A percentile compares a stretch with the other conserved stretches of the same genome.
phyloP scores from a whole-genome alignment of 345 rosid species.

The Boechera stricta region DNA sequence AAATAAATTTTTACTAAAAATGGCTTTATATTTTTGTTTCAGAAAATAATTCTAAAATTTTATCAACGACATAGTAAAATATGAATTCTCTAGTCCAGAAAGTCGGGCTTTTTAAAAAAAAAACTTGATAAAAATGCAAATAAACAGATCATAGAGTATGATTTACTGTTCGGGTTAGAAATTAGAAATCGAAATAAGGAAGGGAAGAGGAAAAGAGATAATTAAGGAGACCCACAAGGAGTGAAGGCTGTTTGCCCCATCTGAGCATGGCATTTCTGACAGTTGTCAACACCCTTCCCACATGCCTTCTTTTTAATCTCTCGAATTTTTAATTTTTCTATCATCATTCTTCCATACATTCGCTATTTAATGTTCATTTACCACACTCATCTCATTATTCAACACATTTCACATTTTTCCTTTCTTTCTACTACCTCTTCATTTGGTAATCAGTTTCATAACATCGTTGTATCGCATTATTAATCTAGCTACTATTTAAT shows the following conservation, averaged over 20 bases:
- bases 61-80: not conserved
- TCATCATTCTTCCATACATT: constrained; percentile 38
- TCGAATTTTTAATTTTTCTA: not conserved
- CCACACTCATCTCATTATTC: not conserved
- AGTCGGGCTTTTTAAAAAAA: not conserved
- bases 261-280: constrained; percentile 46
- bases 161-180: constrained; percentile 11
- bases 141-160: constrained; percentile 34
- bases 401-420: not conserved
- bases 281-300: constrained; percentile 42
- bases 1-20: not conserved
- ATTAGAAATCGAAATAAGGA: constrained; percentile 4
- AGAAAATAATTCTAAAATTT: no score
- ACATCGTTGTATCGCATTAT: not conserved
- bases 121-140: not conserved
- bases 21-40: not conserved
- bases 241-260: constrained; percentile 47
- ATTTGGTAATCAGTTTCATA: not conserved
- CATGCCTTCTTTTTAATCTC: constrained; percentile 24
- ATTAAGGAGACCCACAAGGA: constrained; percentile 50
- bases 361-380: constrained; percentile 28
- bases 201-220: constrained; percentile 42
- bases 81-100: constrained; percentile 5
- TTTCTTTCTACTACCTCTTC: not conserved
- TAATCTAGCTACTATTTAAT: not conserved